phyloP scores from a whole-genome alignment of 306 rosid genomes.

The Phaseolus lunatus region DNA sequence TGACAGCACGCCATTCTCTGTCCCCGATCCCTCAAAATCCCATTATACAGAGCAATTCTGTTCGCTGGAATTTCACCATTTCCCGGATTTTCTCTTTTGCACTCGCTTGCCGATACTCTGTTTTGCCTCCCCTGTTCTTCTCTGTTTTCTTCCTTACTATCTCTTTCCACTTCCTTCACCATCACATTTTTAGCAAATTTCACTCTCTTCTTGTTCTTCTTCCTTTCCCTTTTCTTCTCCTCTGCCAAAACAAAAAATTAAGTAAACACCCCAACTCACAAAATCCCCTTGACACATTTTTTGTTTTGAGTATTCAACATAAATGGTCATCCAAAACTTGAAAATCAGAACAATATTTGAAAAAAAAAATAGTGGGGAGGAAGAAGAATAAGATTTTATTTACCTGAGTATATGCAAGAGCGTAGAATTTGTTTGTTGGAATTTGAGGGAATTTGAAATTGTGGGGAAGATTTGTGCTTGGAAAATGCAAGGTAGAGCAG shows the following conservation, averaged over 20 bases:
- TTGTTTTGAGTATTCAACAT: too few relatives aligned
- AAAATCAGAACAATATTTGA: too few relatives aligned
- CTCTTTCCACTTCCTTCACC: slow-evolving; percentile 57
- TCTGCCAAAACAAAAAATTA: background rate
- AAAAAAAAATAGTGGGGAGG: background rate
- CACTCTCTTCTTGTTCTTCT: slow-evolving; percentile 65
- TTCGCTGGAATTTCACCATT: slow-evolving; percentile 48
- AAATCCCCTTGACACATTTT: too few relatives aligned
- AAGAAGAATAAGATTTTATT: background rate
- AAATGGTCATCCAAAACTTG: too few relatives aligned
- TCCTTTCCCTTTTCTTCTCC: slow-evolving; percentile 56
- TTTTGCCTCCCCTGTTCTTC: slow-evolving; percentile 47
- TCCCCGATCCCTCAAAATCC: slow-evolving; percentile 52
- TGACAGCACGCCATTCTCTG: slow-evolving; percentile 45
- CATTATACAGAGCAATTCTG: slow-evolving; percentile 52
- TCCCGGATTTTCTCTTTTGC: slow-evolving; percentile 30
- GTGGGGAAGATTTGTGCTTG: slow-evolving; percentile 33
- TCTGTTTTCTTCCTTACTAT: slow-evolving; percentile 44
- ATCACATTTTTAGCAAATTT: slow-evolving; percentile 76
- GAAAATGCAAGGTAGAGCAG: slow-evolving; percentile 55
- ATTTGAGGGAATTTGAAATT: background rate
- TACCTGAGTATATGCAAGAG: slow-evolving; percentile 78
- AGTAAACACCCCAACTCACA: background rate
- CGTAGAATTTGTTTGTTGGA: slow-evolving; percentile 46
- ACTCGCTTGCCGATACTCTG: slow-evolving; percentile 23